These are phyloP conservation scores for Diplodia corticola DNA, from an alignment of 2,329 filamentous ascomycete species.

Conservation along the genomic window DNA sequence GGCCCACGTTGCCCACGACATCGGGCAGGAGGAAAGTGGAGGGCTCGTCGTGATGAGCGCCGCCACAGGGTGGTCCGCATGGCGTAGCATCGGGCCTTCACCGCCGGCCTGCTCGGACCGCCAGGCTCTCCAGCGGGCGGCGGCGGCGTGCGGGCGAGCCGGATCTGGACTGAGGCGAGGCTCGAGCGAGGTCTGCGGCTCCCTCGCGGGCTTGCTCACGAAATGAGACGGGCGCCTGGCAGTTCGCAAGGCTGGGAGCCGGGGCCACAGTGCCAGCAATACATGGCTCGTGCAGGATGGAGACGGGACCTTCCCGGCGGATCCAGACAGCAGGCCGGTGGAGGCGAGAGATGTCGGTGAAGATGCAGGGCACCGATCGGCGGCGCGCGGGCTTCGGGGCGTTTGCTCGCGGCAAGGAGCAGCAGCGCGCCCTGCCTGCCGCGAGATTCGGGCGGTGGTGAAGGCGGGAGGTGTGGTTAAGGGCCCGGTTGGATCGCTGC, in stretches of 20 bases:
- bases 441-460: neutral
- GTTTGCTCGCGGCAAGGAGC: neutral
- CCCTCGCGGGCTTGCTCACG: neutral
- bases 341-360: constrained; percentile 14
- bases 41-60: neutral
- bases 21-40: constrained; percentile 11
- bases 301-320: constrained; percentile 19
- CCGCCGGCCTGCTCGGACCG: neutral
- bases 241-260: constrained; percentile 5
- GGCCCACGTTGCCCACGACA: neutral
- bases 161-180: neutral
- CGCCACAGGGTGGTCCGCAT: neutral
- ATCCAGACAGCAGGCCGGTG: constrained; percentile 14
- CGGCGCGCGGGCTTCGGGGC: neutral
- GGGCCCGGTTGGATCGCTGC: constrained; percentile 15
- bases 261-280: constrained; percentile 14
- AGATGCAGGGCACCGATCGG: constrained; percentile 7
- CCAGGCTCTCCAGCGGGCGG: neutral
- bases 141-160: neutral
- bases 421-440: constrained; percentile 1
- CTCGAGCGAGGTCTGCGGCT: neutral
- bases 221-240: constrained; percentile 11
- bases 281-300: constrained; percentile 18
- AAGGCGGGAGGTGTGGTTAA: constrained; percentile 5
- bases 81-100: constrained; percentile 9